Evolutionary conservation across 768 basidiomycete genomes (phyloP).

Genomic region (Termitomyces sp.): DNA sequence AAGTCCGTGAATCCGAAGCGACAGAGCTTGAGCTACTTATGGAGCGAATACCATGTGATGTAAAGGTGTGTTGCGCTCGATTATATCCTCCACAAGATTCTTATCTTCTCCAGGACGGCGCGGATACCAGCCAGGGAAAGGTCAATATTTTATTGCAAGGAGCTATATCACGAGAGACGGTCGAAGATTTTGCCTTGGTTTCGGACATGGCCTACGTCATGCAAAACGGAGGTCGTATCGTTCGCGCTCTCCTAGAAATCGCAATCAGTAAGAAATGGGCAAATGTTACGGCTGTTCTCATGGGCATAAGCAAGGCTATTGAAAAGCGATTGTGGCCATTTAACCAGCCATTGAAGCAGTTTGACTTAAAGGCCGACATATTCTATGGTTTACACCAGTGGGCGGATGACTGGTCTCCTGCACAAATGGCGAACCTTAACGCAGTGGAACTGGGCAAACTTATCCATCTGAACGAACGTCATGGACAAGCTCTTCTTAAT

Average conservation of each 20-base stretch:
- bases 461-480: slow-evolving; percentile 81
- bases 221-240: slow-evolving; percentile 92
- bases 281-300: slow-evolving; percentile 70
- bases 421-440: slow-evolving; percentile 67
- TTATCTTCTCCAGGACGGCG: slow-evolving; percentile 48
- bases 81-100: neutral
- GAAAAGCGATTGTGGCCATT: slow-evolving; percentile 95
- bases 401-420: slow-evolving; percentile 77
- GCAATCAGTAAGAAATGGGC: slow-evolving; percentile 94
- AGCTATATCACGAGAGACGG: slow-evolving; percentile 73
- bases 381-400: slow-evolving; percentile 76
- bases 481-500: slow-evolving; percentile 74
- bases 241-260: slow-evolving; percentile 93
- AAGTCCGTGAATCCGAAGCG: slow-evolving; percentile 86
- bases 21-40: slow-evolving; percentile 76
- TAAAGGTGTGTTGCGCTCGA: slow-evolving; percentile 49
- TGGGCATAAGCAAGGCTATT: slow-evolving; percentile 91
- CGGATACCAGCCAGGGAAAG: slow-evolving; percentile 63
- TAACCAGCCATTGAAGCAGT: slow-evolving; percentile 87
- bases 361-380: slow-evolving; percentile 72
- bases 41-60: slow-evolving; percentile 73
- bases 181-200: slow-evolving; percentile 95
- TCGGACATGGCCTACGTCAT: slow-evolving; percentile 94
- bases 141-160: slow-evolving; percentile 95
- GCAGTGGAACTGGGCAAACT: slow-evolving; percentile 74